These are phyloP conservation scores for Sclerotinia subarctica DNA, from an alignment of 2,329 filamentous ascomycete species.

Conservation along the genomic window DNA sequence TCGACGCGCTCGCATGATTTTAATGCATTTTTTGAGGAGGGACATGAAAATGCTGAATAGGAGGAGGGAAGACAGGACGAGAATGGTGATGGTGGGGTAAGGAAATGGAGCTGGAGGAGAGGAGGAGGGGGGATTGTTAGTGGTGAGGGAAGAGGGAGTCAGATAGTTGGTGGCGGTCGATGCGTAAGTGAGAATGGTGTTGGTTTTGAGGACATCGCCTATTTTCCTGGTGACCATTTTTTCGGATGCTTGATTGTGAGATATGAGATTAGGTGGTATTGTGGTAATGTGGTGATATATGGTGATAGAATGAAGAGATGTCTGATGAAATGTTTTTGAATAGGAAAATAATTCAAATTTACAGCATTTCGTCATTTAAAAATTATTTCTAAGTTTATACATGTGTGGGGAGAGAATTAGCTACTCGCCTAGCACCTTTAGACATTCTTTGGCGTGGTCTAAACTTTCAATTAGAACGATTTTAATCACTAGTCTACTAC, in stretches of 20 bases:
- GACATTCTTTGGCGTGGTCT: background rate
- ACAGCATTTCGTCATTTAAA: too few species aligned
- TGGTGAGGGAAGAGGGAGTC: background rate
- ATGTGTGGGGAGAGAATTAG: background rate
- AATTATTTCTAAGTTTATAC: background rate
- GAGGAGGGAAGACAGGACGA: too few species aligned
- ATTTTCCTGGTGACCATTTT: background rate
- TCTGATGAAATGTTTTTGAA: too few species aligned
- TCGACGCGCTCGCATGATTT: too few species aligned
- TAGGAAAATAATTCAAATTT: too few species aligned
- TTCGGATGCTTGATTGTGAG: background rate
- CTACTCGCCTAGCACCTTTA: background rate
- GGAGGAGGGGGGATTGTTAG: too few species aligned
- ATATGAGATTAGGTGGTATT: background rate
- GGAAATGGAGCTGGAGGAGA: too few species aligned
- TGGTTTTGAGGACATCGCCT: background rate
- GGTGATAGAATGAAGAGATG: background rate
- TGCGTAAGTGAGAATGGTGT: background rate
- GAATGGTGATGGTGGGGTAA: too few species aligned
- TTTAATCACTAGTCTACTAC: background rate
- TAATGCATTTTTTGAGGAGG: too few species aligned
- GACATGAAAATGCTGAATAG: too few species aligned
- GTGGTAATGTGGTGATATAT: background rate
- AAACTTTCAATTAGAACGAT: background rate
- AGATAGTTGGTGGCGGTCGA: background rate